Percentiles rank a stretch among this genome's conserved stretches.
Conservation (phyloP, 345 rosid genomes). For the Camelina laxa region DNA sequence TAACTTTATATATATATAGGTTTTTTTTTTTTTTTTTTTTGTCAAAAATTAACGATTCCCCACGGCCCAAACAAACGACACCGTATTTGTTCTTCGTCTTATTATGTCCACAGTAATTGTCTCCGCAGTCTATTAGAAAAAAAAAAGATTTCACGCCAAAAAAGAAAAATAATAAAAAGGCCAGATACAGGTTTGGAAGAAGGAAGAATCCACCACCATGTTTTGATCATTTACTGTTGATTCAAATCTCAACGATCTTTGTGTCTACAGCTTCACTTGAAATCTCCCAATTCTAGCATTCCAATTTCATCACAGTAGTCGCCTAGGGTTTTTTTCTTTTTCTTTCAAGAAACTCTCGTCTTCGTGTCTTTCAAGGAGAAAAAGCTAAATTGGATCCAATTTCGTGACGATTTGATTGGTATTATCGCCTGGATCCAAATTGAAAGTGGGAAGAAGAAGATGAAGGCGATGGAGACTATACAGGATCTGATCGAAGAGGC, state of each 20-base stretch:
- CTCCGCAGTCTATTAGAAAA: neutral
- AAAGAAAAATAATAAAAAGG: neutral
- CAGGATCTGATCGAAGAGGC: conserved; percentile 98
- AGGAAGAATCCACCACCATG: conserved; percentile 31
- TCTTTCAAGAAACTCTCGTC: neutral
- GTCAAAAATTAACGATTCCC: too few relatives aligned
- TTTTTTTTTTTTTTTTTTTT: too few relatives aligned
- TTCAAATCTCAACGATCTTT: conserved; percentile 29
- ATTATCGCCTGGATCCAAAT: neutral
- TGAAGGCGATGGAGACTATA: conserved; percentile 86
- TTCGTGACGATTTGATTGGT: conserved; percentile 18
- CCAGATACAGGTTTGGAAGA: conserved; percentile 11
- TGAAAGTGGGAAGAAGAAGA: conserved; percentile 3
- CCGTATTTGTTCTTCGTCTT: neutral
- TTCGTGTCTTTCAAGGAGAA: neutral
- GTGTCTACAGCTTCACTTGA: neutral
- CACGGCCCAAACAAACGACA: conserved; percentile 23
- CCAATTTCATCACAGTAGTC: conserved; percentile 15
- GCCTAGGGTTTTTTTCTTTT: conserved; percentile 21
- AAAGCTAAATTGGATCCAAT: conserved; percentile 31
- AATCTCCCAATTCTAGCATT: neutral
- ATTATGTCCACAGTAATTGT: conserved; percentile 3
- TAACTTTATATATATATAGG: too few relatives aligned
- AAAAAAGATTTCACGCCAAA: neutral
- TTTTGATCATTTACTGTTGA: conserved; percentile 35